A percentile compares a stretch with the other conserved stretches of the same genome.
Conservation (phyloP, 2,329 filamentous ascomycete species). For the Hypoxylon sp. region DNA sequence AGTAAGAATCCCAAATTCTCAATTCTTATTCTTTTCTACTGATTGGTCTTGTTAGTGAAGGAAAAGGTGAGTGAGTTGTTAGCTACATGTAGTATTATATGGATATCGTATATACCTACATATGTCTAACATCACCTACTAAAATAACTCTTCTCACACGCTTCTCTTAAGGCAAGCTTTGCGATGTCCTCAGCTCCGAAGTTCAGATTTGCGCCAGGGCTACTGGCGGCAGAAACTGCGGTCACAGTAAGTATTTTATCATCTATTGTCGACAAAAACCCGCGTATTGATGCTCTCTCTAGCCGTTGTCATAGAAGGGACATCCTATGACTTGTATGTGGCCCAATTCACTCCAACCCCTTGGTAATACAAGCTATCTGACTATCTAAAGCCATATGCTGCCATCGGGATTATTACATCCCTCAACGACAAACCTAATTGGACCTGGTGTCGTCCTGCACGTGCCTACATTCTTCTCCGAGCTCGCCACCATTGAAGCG, state of each 20-base stretch:
- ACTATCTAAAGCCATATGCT: conserved; percentile 64
- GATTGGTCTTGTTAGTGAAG: conserved; percentile 36
- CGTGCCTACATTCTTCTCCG: conserved; percentile 74
- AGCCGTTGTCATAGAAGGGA: conserved; percentile 33
- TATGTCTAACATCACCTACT: conserved; percentile 1
- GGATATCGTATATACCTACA: not conserved
- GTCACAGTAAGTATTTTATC: conserved; percentile 30
- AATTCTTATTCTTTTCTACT: conserved; percentile 17
- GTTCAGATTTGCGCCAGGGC: conserved; percentile 40
- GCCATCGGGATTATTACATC: conserved; percentile 80
- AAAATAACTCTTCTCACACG: conserved; percentile 22
- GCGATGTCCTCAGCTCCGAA: conserved; percentile 39
- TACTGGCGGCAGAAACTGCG: conserved; percentile 38
- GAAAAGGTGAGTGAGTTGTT: conserved; percentile 34
- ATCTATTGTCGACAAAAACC: not conserved
- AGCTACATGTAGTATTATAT: conserved; percentile 8
- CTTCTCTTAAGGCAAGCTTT: conserved; percentile 35
- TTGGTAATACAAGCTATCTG: not conserved
- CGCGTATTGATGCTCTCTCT: conserved; percentile 2
- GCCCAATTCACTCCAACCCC: not conserved
- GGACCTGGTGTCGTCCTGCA: conserved; percentile 71
- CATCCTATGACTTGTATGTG: conserved; percentile 40
- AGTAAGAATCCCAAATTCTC: conserved; percentile 28
- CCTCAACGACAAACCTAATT: conserved; percentile 79
- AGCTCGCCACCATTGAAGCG: conserved; percentile 71